Evolutionary conservation across 2,329 filamentous ascomycete species (phyloP), one percentile per base, ranked within the genome.

Genomic region (Thelonectria rubi): DNA sequence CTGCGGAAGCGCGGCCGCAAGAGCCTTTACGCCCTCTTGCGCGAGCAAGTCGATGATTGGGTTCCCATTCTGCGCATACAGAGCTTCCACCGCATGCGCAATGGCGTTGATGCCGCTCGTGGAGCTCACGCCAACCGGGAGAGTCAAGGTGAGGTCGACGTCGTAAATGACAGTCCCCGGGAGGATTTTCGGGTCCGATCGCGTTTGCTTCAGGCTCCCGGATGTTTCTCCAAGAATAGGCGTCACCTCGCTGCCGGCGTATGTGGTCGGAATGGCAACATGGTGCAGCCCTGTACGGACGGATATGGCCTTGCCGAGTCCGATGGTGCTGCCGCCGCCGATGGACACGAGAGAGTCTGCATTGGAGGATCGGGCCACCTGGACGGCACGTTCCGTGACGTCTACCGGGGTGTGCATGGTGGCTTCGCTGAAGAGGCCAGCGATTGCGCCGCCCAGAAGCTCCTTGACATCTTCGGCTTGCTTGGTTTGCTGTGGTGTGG

Each of bases 81-180:
- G 78, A 2, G 87, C 84, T 74, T 90, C 87, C 51, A 88, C 86
- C 9, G 60, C 60, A 74, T 90, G 88, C 2, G 88, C 87, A 74
- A 90, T 87, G 0, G 87, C 87, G 71, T 90, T 90, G 53, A 90
- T 80, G 49, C 87, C 87, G 59, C 86, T 88, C 0, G 83, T 86
- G 2, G 83, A 81, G 64, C 81, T 86, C 73, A 87, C 77, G 0
- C 72, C 73, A 3, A 75, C 69, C 0, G 87, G 87, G 24, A 89
- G 76, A 1, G 82, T 85, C 80, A 87, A 80, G 0, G 87, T 89
- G 55, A 89, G 75, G 68, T 88, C 80, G 17, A 88, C 85, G 75
- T 90, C 87, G 70, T 89, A 90, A 42, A 90, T 85, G 8, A 89
- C 86, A 0, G 82, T 84, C 0, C 79, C 80, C 0, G 87, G 87